Evolutionary conservation across 192 early-diverging fungal genomes (phyloP).

Genomic region (Diversispora eburnea): DNA sequence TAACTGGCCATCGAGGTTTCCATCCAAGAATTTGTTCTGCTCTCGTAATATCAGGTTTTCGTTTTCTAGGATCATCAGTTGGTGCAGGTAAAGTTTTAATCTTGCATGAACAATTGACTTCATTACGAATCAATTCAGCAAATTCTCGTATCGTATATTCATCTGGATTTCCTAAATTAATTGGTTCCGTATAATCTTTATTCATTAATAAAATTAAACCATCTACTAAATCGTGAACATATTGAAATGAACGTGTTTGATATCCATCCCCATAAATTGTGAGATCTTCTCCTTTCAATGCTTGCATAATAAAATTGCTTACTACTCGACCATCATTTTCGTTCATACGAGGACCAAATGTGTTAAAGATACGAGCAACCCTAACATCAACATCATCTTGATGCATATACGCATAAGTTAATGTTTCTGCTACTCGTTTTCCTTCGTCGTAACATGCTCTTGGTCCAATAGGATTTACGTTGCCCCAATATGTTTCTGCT

Average conservation of each 20-base stretch:
- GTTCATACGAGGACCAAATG: conserved; percentile 82
- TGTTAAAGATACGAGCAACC: conserved; percentile 77
- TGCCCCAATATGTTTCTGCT: conserved; percentile 81
- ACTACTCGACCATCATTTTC: conserved; percentile 80
- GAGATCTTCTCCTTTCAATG: conserved; percentile 65
- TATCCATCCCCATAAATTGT: conserved; percentile 79
- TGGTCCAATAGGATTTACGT: conserved; percentile 74
- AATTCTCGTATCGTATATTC: conserved; percentile 78
- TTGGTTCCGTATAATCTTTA: conserved; percentile 60
- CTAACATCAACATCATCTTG: conserved; percentile 74
- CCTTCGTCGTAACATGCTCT: conserved; percentile 87
- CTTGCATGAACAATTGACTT: conserved; percentile 51
- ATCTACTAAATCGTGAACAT: conserved; percentile 80
- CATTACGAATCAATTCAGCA: conserved; percentile 68
- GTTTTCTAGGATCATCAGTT: conserved; percentile 72
- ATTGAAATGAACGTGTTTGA: conserved; percentile 83
- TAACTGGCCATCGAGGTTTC: conserved; percentile 70
- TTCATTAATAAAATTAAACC: conserved; percentile 78
- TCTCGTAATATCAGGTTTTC: conserved; percentile 70
- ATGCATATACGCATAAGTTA: conserved; percentile 73
- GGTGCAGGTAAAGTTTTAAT: conserved; percentile 65
- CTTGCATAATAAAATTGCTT: conserved; percentile 84
- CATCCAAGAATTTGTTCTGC: conserved; percentile 65
- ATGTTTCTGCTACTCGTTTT: conserved; percentile 79
- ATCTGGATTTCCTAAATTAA: conserved; percentile 82